Percentiles rank a stretch among this genome's conserved stretches.
Evolutionary conservation across 805 yeast genomes (phyloP).

Genomic region (Barnettozyma californica): DNA sequence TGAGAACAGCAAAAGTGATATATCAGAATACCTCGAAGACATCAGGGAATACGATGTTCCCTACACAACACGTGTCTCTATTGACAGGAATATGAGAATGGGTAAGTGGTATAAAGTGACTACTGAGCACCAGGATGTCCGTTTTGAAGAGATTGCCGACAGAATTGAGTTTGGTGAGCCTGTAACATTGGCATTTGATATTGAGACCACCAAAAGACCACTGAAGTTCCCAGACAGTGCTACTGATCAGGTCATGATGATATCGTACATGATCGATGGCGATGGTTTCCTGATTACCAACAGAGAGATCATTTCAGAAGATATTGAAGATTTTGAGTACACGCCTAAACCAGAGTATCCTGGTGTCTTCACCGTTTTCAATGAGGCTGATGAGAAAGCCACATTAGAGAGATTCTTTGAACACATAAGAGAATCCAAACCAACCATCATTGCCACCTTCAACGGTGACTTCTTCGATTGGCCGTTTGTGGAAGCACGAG

Average conservation of each 20-base stretch:
- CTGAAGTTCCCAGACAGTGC: conserved; percentile 91
- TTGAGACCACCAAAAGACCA: conserved; percentile 96
- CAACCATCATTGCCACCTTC: conserved; percentile 96
- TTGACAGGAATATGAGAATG: conserved; percentile 79
- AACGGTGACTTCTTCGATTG: conserved; percentile 99
- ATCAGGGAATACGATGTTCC: conserved; percentile 95
- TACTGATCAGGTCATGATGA: conserved; percentile 95
- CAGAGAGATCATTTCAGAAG: conserved; percentile 88
- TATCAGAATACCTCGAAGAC: conserved; percentile 66
- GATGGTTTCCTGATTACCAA: conserved; percentile 93
- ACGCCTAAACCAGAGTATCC: conserved; percentile 96
- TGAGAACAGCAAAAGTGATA: conserved; percentile 34
- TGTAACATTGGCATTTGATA: conserved; percentile 92
- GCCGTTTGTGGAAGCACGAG: conserved; percentile 94
- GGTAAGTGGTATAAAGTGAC: conserved; percentile 94
- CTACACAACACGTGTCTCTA: conserved; percentile 92
- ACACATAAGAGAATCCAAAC: conserved; percentile 80
- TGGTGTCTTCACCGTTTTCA: conserved; percentile 84
- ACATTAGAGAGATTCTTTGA: conserved; percentile 76
- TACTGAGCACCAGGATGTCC: conserved; percentile 51
- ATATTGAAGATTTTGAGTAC: conserved; percentile 94
- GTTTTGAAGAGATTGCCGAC: conserved; percentile 55
- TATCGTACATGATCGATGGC: conserved; percentile 98
- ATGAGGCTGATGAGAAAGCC: conserved; percentile 80
- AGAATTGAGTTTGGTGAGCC: conserved; percentile 96